A percentile compares a stretch with the other conserved stretches of the same genome.
Conservation (phyloP, 2,329 filamentous ascomycete genomes). For the Diaporthe ilicicola region DNA sequence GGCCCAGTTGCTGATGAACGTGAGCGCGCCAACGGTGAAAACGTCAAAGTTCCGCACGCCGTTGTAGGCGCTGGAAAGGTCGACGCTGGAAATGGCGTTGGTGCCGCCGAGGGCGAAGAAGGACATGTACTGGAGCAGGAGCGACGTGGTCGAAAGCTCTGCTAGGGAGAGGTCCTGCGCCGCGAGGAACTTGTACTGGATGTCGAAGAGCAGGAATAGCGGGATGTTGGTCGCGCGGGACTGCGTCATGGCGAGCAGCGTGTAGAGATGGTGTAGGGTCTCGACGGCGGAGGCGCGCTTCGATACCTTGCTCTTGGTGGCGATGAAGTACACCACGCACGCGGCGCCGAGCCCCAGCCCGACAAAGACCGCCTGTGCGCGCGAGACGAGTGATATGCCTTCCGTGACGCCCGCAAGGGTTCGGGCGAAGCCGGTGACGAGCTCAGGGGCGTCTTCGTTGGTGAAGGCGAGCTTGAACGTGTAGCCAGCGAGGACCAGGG, state of each 20-base stretch:
- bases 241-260: slow-evolving; percentile 85
- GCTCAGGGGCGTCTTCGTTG: slow-evolving; percentile 85
- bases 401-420: slow-evolving; percentile 51
- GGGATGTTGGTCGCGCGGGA: slow-evolving; percentile 87
- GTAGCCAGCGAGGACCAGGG: slow-evolving; percentile 65
- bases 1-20: slow-evolving; percentile 91
- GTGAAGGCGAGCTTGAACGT: slow-evolving; percentile 93
- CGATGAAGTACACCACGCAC: slow-evolving; percentile 51
- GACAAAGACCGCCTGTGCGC: slow-evolving; percentile 60
- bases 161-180: slow-evolving; percentile 56
- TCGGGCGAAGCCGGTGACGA: slow-evolving; percentile 63
- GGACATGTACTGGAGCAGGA: slow-evolving; percentile 81
- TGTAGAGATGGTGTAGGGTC: slow-evolving; percentile 75
- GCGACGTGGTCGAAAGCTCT: slow-evolving; percentile 73
- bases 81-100: slow-evolving; percentile 95
- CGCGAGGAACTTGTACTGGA: slow-evolving; percentile 61
- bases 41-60: slow-evolving; percentile 85
- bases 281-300: slow-evolving; percentile 43
- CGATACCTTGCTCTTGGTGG: slow-evolving; percentile 40
- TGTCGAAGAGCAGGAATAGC: slow-evolving; percentile 78
- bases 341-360: slow-evolving; percentile 51
- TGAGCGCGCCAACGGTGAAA: slow-evolving; percentile 80
- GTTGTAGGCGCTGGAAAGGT: slow-evolving; percentile 95
- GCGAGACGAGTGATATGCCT: slow-evolving; percentile 55
- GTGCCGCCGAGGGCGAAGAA: slow-evolving; percentile 93